Conservation (phyloP, 441 rosid species). For the Erodium moschatum region DNA sequence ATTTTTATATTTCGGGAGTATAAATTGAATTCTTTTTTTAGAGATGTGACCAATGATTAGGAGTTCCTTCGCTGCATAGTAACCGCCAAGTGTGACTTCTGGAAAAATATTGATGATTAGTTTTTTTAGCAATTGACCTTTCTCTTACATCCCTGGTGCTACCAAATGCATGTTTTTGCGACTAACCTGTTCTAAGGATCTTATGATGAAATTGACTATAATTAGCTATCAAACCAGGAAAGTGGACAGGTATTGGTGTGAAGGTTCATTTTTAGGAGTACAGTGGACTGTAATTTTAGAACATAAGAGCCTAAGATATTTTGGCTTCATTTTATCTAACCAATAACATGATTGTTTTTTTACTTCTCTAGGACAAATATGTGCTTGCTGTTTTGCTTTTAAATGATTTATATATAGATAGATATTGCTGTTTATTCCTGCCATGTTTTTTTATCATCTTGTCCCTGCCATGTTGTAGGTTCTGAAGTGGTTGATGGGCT, state of each 20-base stretch:
- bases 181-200: not conserved
- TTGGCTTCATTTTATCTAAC: not conserved
- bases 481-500: conserved; percentile 91
- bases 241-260: not conserved
- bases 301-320: not conserved
- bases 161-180: not conserved
- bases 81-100: not conserved
- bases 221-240: not conserved
- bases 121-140: not conserved
- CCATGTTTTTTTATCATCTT: not conserved
- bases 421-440: conserved; percentile 9
- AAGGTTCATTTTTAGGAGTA: not conserved
- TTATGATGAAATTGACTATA: not conserved
- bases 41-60: not conserved
- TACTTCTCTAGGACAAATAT: not conserved
- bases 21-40: not conserved
- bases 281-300: not conserved
- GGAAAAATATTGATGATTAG: not conserved
- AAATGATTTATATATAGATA: not conserved
- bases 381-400: conserved; percentile 2
- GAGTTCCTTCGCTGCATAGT: not conserved
- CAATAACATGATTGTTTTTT: not conserved
- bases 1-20: not conserved
- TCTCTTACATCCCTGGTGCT: not conserved
- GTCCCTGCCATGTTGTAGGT: conserved; percentile 39